A percentile compares a stretch with the other conserved stretches of the same genome.
Evolutionary conservation across 2,329 filamentous ascomycete species (phyloP).

Genomic region (Fusarium fracticaudum): DNA sequence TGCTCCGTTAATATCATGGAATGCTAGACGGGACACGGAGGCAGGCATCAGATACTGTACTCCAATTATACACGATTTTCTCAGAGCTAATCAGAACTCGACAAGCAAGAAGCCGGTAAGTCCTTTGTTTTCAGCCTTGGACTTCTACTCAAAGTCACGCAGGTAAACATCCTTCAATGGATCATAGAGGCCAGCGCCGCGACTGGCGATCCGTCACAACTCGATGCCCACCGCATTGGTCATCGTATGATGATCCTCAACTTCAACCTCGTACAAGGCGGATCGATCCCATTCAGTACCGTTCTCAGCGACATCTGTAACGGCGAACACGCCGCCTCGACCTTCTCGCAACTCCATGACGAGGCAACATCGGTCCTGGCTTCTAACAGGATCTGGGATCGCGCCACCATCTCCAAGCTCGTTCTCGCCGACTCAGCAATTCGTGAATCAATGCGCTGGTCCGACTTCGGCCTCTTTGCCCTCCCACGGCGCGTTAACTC

Average conservation of each 20-base stretch:
- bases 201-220: neutral
- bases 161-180: neutral
- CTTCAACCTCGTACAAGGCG: neutral
- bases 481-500: neutral
- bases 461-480: neutral
- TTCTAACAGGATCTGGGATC: neutral
- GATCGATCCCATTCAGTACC: neutral
- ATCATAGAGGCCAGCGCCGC: neutral
- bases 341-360: neutral
- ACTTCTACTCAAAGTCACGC: neutral
- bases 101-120: neutral
- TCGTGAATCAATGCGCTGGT: neutral
- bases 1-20: neutral
- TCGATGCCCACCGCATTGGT: neutral
- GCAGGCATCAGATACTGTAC: neutral
- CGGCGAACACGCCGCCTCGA: neutral
- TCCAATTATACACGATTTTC: neutral
- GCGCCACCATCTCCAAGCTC: neutral
- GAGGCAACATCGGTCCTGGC: neutral
- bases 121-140: rapidly evolving
- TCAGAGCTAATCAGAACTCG: neutral
- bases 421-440: neutral
- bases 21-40: neutral
- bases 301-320: neutral
- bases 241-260: neutral